Evolutionary conservation across 805 yeast genomes (phyloP).

Genomic region (Spathaspora hagerdaliae): DNA sequence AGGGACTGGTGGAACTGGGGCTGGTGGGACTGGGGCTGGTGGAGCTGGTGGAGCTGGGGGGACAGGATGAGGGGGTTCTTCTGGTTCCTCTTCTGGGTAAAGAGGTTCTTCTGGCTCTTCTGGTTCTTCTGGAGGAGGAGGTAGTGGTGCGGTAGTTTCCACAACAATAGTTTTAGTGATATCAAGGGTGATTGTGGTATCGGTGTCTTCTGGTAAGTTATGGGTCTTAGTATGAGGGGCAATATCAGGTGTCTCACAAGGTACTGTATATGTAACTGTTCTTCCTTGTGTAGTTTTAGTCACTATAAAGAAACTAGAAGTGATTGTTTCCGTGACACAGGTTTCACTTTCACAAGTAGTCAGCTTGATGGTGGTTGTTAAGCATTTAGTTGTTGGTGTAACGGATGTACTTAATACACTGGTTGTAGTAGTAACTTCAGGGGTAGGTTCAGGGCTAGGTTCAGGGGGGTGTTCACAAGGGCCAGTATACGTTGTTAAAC

Average conservation of each 20-base stretch:
- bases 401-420: constrained; percentile 9
- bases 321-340: constrained; percentile 9
- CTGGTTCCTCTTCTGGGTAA: not conserved
- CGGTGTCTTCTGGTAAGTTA: not conserved
- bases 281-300: not conserved
- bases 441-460: not conserved
- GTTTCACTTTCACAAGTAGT: not conserved
- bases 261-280: not conserved
- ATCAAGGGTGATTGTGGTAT: not conserved
- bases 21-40: not conserved
- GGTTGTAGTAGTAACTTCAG: constrained; percentile 1
- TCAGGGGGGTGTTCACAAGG: too few species aligned
- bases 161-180: not conserved
- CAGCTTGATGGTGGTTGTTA: not conserved
- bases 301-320: constrained; percentile 8
- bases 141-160: not conserved
- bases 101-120: not conserved
- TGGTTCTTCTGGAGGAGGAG: not conserved
- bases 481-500: too few species aligned
- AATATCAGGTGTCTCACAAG: not conserved
- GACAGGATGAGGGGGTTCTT: too few species aligned
- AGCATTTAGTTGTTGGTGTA: not conserved
- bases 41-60: not conserved
- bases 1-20: not conserved
- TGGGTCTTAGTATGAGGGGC: not conserved